These are phyloP conservation scores for Saccharomycopsis oosterbeekiorum DNA, from an alignment of 805 yeast species.

Conservation along the genomic window DNA sequence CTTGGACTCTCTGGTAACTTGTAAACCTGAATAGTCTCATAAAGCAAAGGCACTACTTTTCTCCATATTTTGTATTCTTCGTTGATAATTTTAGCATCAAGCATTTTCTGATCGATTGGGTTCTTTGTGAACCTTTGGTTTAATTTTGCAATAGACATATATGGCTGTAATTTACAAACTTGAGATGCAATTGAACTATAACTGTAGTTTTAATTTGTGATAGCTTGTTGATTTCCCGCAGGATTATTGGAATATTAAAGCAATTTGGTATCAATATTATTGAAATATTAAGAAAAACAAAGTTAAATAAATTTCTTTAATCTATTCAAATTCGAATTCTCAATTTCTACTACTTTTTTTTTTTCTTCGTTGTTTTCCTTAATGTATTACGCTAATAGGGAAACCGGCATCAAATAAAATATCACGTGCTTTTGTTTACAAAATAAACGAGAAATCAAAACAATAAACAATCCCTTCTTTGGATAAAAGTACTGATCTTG, in stretches of 20 bases:
- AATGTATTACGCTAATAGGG: not conserved
- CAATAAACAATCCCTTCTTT: not conserved
- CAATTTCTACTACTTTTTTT: not conserved
- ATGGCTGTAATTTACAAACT: too few relatives aligned
- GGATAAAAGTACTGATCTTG: not conserved
- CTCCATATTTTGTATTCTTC: constrained; percentile 81
- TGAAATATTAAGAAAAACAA: too few relatives aligned
- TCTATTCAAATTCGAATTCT: too few relatives aligned
- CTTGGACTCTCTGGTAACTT: constrained; percentile 21
- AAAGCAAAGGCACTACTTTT: constrained; percentile 70
- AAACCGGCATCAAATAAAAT: not conserved
- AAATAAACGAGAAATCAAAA: not conserved
- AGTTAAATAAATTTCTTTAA: too few relatives aligned
- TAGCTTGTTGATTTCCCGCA: too few relatives aligned
- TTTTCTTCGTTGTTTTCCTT: not conserved
- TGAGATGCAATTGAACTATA: too few relatives aligned
- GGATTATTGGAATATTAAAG: too few relatives aligned
- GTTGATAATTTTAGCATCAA: constrained; percentile 52
- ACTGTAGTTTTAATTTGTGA: not conserved
- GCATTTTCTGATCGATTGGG: constrained; percentile 34
- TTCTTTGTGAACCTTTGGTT: constrained; percentile 17
- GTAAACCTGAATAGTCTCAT: constrained; percentile 61
- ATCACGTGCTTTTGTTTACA: constrained; percentile 1
- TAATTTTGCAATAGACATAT: not conserved
- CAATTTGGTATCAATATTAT: too few relatives aligned